A percentile compares a stretch with the other conserved stretches of the same genome.
Evolutionary conservation across 1,284 basidiomycete species (phyloP).

Genomic region (Melanopsichium pennsylvanicum): DNA sequence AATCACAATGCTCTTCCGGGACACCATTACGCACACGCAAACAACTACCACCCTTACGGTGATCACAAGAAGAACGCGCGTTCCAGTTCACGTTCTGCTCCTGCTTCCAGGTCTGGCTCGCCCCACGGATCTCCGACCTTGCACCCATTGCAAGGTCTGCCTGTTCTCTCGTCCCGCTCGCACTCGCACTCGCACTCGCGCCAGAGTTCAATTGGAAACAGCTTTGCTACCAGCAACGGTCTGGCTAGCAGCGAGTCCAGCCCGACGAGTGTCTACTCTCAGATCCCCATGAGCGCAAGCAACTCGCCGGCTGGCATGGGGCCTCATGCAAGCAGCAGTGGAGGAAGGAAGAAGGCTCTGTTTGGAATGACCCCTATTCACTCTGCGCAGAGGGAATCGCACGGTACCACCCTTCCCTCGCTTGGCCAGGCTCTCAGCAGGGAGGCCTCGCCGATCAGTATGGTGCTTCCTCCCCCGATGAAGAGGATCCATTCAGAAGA

Average conservation of each 20-base stretch:
- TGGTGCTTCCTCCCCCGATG: constrained; percentile 45
- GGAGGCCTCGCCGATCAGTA: constrained; percentile 39
- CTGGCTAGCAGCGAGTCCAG: constrained; percentile 42
- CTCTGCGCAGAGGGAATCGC: constrained; percentile 31
- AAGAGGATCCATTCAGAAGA: constrained; percentile 25
- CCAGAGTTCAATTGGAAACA: constrained; percentile 45
- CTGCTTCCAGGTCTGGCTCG: constrained; percentile 45
- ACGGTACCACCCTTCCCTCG: constrained; percentile 29
- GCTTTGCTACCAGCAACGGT: constrained; percentile 22
- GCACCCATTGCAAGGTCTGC: constrained; percentile 20
- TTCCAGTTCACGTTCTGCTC: constrained; percentile 52
- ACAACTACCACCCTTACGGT: constrained; percentile 54
- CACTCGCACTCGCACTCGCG: constrained; percentile 52
- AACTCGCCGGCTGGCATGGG: constrained; percentile 36
- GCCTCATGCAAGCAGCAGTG: constrained; percentile 3
- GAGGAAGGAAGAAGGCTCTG: constrained; percentile 24
- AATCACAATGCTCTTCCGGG: constrained; percentile 42
- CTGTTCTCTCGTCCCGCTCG: constrained; percentile 28
- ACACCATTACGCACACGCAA: constrained; percentile 39
- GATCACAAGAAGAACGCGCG: constrained; percentile 38
- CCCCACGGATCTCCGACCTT: constrained; percentile 48
- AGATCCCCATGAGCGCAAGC: constrained; percentile 27
- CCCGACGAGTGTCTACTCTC: constrained; percentile 40
- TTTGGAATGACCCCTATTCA: constrained; percentile 50
- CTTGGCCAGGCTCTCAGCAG: constrained; percentile 39